Evolutionary conservation across 2,329 filamentous ascomycete genomes (phyloP).

Genomic region (Alternaria sp.): DNA sequence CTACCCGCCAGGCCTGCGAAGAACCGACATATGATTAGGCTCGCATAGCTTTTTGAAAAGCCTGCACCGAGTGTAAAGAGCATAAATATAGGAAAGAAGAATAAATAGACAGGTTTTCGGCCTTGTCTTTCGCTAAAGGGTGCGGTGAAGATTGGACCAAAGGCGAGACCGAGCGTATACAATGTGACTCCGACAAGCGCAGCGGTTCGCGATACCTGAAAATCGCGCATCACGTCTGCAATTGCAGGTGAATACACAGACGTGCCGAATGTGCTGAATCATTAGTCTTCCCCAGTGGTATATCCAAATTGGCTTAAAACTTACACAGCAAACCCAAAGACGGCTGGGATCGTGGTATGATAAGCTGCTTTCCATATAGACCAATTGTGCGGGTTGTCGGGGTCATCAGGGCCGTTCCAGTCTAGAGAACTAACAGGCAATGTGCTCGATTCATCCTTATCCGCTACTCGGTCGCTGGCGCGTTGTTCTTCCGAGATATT

Average conservation of each 20-base stretch:
- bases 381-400: constrained; percentile 54
- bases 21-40: constrained; percentile 66
- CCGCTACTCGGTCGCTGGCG: not conserved
- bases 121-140: constrained; percentile 68
- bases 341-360: constrained; percentile 46
- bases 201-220: constrained; percentile 63
- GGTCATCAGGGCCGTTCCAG: constrained; percentile 48
- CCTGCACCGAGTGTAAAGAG: constrained; percentile 67
- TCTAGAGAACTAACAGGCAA: constrained; percentile 16
- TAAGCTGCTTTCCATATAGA: constrained; percentile 39
- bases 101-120: constrained; percentile 62
- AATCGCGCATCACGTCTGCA: constrained; percentile 60
- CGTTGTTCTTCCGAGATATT: not conserved
- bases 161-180: constrained; percentile 67
- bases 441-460: not conserved
- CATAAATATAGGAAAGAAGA: constrained; percentile 58
- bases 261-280: constrained; percentile 60
- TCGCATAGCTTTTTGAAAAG: constrained; percentile 60
- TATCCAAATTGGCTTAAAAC: constrained; percentile 2
- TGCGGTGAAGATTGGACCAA: constrained; percentile 68
- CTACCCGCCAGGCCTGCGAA: constrained; percentile 77
- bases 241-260: constrained; percentile 64
- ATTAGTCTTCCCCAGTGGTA: not conserved
- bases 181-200: constrained; percentile 68
- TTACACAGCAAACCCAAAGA: constrained; percentile 51